Conservation (phyloP, 208 protist species). For the Trypanosoma melophagium region DNA sequence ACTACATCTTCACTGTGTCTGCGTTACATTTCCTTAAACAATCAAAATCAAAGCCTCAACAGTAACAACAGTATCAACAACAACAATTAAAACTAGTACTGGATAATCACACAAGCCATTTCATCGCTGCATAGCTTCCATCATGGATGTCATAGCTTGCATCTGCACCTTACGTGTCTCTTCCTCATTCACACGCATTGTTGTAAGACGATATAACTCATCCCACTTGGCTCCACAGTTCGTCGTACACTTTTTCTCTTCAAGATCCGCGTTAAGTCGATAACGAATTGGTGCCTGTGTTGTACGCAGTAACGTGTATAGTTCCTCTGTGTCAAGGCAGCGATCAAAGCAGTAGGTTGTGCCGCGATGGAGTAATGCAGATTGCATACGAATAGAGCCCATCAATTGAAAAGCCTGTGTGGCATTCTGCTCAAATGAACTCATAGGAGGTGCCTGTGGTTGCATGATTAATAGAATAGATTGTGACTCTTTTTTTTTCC, state of each 20-base stretch:
- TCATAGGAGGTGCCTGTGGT: conserved; percentile 59
- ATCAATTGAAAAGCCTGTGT: conserved; percentile 70
- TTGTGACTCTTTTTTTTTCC: not conserved
- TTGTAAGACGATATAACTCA: conserved; percentile 38
- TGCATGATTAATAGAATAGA: conserved; percentile 40
- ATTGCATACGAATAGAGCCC: conserved; percentile 53
- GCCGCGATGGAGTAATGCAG: conserved; percentile 48
- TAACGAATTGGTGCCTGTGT: conserved; percentile 78
- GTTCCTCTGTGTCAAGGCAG: conserved; percentile 85
- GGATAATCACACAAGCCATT: not conserved
- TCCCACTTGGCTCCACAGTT: conserved; percentile 84
- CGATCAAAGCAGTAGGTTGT: conserved; percentile 69
- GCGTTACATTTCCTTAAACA: too few species aligned
- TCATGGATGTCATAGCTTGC: conserved; percentile 54
- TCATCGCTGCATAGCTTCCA: conserved; percentile 53
- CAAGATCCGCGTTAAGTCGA: conserved; percentile 72
- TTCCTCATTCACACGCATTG: conserved; percentile 57
- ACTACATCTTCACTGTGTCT: too few species aligned
- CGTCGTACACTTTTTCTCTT: conserved; percentile 83
- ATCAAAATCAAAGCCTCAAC: not conserved
- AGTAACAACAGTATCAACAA: not conserved
- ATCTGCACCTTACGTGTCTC: conserved; percentile 54
- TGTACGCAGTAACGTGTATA: conserved; percentile 84
- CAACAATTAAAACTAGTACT: conserved; percentile 8
- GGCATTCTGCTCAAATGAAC: conserved; percentile 68